phyloP scores from a whole-genome alignment of 1,139 yeast species.

The Zygosaccharomyces sapae region DNA sequence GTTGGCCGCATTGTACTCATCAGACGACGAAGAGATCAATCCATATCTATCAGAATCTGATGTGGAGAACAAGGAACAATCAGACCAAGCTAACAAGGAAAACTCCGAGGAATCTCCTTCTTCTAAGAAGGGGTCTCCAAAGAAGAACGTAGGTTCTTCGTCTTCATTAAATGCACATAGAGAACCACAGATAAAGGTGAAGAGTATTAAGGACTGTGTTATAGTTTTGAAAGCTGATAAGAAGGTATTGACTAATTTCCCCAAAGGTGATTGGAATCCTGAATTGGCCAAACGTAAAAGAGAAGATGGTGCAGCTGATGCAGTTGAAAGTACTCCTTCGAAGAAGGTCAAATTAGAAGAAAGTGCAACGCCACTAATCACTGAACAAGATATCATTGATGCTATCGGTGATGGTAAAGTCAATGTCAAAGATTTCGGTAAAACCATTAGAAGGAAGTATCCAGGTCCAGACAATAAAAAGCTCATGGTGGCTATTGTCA shows the following conservation, averaged over 20 bases:
- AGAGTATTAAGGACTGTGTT: slow-evolving; percentile 57
- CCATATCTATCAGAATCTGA: slow-evolving; percentile 80
- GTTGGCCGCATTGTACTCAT: slow-evolving; percentile 82
- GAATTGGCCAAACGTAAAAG: slow-evolving; percentile 48
- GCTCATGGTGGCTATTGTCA: slow-evolving; percentile 63
- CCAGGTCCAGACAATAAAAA: slow-evolving; percentile 62
- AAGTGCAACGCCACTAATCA: slow-evolving; percentile 39
- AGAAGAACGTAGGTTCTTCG: slow-evolving; percentile 21
- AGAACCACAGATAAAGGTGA: slow-evolving; percentile 46
- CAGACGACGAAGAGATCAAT: slow-evolving; percentile 69
- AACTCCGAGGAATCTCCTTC: slow-evolving; percentile 37
- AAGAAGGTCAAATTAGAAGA: slow-evolving; percentile 22
- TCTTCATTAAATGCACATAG: slow-evolving; percentile 13
- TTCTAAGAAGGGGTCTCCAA: slow-evolving; percentile 28
- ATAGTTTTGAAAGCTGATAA: slow-evolving; percentile 64
- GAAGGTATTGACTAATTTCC: slow-evolving; percentile 58
- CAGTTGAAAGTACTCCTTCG: slow-evolving; percentile 7
- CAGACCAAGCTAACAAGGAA: slow-evolving; percentile 45
- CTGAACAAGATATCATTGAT: slow-evolving; percentile 66
- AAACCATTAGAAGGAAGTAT: slow-evolving; percentile 56
- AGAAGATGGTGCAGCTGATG: slow-evolving; percentile 23
- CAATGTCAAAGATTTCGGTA: slow-evolving; percentile 61
- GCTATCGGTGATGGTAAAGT: slow-evolving; percentile 43
- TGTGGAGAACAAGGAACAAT: slow-evolving; percentile 54
- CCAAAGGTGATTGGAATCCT: slow-evolving; percentile 83